These are phyloP conservation scores for Pleurotus eryngii DNA, from an alignment of 768 basidiomycete genomes.

Conservation along the genomic window DNA sequence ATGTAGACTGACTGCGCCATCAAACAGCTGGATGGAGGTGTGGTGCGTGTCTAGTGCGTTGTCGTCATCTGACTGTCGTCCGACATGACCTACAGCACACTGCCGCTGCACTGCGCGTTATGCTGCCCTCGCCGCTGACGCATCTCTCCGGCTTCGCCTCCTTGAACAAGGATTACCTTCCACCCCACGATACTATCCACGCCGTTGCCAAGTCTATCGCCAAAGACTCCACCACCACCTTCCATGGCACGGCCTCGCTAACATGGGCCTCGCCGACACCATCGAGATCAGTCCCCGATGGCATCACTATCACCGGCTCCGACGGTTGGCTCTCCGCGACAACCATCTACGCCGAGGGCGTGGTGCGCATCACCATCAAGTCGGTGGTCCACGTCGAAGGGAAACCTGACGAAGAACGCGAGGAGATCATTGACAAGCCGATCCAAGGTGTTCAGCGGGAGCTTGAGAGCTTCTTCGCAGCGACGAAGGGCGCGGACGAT, in stretches of 20 bases:
- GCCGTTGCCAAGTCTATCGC: constrained; percentile 40
- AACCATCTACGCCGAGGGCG: constrained; percentile 23
- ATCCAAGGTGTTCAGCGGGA: constrained; percentile 54
- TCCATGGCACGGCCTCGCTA: constrained; percentile 60
- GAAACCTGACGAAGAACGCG: constrained; percentile 42
- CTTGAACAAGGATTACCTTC: constrained; percentile 67
- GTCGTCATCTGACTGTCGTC: constrained; percentile 1
- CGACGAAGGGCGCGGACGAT: constrained; percentile 45
- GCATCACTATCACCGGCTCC: constrained; percentile 56
- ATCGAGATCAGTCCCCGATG: constrained; percentile 32
- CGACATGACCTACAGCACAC: constrained; percentile 48
- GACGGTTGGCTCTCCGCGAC: constrained; percentile 57
- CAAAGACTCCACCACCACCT: constrained; percentile 28
- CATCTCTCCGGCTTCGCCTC: constrained; percentile 63
- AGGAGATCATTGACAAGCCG: constrained; percentile 49
- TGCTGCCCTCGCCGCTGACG: constrained; percentile 51
- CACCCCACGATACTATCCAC: constrained; percentile 79
- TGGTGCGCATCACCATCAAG: constrained; percentile 38
- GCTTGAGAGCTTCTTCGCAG: constrained; percentile 56
- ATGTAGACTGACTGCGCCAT: background rate
- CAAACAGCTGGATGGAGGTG: constrained; percentile 71
- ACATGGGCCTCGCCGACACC: constrained; percentile 57
- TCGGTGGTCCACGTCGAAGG: constrained; percentile 30
- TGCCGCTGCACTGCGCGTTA: constrained; percentile 56
- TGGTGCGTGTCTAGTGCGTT: constrained; percentile 40